Evolutionary conservation across 2,329 filamentous ascomycete species (phyloP), one percentile per base, ranked within the genome.

Genomic region (Phialophora expanda): DNA sequence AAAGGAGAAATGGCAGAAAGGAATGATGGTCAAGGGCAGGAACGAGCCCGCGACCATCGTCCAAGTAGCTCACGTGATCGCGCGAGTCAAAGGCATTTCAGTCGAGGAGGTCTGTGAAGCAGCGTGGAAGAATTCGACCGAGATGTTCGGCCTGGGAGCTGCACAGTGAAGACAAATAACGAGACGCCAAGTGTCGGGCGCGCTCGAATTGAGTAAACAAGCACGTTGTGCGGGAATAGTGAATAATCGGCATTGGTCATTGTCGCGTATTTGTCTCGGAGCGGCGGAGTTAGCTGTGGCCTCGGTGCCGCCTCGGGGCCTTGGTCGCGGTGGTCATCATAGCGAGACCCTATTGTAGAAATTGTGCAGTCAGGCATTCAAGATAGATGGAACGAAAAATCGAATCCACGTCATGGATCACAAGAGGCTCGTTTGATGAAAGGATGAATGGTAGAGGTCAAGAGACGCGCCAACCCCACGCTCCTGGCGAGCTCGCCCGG

Each of bases 1-100:
- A 84, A 98, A 97, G 80, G 95, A 99, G 80, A 96, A 91, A 77
- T 99, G 93, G 90, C 86, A 87, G 53, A 87, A 91, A 73, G 94
- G 93, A 0, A 85, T 84, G 48, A 94, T 97, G 91, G 86, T 99
- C 61, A 99, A 98, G 80, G 92, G 94, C 0, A 87, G 95, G 66
- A 99, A 99, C 75, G 95, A 99, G 78, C 92, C 94, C 9, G 93
- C 90, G 73, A 90, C 86, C 61, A 97, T 99, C 70, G 87, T 89
- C 70, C 88, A 90, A 61, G 91, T 99, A 14, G 95, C 92, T n/a
- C 88, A 90, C 76, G 91, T 94, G 59, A 89, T 99, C 70, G 94
- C 95, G 1, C 88, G 85, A 50, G 90, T 98, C 69, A 97, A 97
- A 78, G 91, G 86, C 0, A 82, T 97, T 3, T 79, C 84, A 3